A percentile compares a stretch with the other conserved stretches of the same genome.
Evolutionary conservation across 495 filamentous ascomycete genomes (phyloP).

Genomic region (Hyaloscypha finlandica): DNA sequence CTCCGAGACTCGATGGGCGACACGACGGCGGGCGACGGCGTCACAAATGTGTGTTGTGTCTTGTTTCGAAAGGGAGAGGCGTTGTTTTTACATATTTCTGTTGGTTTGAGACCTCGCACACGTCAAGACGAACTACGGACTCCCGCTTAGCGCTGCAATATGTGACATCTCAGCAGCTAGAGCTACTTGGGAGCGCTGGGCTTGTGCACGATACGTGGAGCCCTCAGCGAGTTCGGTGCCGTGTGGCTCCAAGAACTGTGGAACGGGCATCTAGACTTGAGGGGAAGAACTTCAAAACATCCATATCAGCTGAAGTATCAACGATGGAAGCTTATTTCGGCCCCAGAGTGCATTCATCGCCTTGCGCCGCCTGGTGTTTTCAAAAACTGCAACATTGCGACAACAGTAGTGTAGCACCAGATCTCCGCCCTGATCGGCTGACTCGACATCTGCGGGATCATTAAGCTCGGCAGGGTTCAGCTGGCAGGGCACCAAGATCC

Average conservation of each 20-base stretch:
- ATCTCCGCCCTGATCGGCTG: not conserved
- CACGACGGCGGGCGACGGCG: not conserved
- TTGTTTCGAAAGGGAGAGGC: not conserved
- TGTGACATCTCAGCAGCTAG: constrained; percentile 1
- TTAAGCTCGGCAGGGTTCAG: not conserved
- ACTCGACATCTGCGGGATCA: not conserved
- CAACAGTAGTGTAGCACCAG: not conserved
- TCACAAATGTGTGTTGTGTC: not conserved
- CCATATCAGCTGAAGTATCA: not conserved
- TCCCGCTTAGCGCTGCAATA: not conserved
- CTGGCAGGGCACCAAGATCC: not conserved
- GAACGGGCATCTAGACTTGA: not conserved
- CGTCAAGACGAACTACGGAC: not conserved
- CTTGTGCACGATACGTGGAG: not conserved
- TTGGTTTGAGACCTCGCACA: not conserved
- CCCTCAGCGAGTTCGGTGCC: not conserved
- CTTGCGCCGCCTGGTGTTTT: not conserved
- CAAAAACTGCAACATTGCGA: not conserved
- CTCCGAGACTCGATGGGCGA: not conserved
- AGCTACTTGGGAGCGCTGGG: not conserved
- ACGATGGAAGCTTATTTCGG: not conserved
- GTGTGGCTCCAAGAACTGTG: not conserved
- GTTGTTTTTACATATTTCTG: not conserved
- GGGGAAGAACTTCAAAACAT: not conserved
- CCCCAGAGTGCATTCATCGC: not conserved